phyloP scores from a whole-genome alignment of 208 protist genomes.

The Trichomonas vaginalis region DNA sequence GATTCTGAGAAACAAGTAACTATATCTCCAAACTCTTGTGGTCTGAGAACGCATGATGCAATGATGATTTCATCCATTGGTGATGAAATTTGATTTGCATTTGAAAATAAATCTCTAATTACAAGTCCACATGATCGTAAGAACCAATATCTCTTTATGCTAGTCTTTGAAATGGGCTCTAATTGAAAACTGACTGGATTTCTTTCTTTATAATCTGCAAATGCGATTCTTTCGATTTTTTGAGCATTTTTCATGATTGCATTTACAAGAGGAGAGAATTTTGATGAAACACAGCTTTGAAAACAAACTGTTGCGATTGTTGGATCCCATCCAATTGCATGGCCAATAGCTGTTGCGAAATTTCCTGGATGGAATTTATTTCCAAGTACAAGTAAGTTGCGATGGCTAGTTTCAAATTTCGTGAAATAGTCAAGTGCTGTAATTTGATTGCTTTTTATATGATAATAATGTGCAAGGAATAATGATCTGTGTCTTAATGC shows the following conservation, averaged over 20 bases:
- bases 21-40: neutral
- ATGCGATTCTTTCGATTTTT: neutral
- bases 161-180: neutral
- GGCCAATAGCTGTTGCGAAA: neutral
- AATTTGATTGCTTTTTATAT: neutral
- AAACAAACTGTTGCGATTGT: neutral
- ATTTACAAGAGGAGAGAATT: neutral
- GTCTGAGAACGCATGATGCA: neutral
- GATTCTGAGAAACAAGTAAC: neutral
- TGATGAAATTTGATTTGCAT: neutral
- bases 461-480: neutral
- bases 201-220: neutral
- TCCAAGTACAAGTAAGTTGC: neutral
- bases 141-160: neutral
- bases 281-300: neutral
- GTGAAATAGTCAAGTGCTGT: neutral
- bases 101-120: neutral
- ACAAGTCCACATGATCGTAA: neutral
- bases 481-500: neutral
- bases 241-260: neutral
- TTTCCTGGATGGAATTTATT: neutral
- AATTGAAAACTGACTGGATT: neutral
- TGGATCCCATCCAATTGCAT: neutral
- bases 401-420: neutral
- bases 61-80: neutral